These are phyloP conservation scores for Candida chauliodis DNA, from an alignment of 805 yeast genomes.

Conservation along the genomic window DNA sequence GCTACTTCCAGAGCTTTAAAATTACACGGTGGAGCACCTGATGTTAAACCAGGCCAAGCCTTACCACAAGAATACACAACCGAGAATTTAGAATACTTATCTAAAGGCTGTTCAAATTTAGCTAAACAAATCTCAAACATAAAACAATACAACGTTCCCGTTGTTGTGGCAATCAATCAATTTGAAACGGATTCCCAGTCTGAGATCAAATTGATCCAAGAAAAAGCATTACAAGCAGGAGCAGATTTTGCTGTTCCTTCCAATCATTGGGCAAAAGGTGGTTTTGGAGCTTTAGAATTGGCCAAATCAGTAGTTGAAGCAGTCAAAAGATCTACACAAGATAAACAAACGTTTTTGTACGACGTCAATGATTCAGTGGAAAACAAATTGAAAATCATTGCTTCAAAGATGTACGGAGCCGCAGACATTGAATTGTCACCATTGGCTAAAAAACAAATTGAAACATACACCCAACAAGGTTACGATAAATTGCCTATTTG, in stretches of 20 bases:
- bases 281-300: constrained; percentile 78
- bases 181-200: constrained; percentile 78
- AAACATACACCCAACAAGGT: constrained; percentile 80
- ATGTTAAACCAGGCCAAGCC: constrained; percentile 88
- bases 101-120: constrained; percentile 80
- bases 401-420: constrained; percentile 91
- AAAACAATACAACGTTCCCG: constrained; percentile 81
- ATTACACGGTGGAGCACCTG: constrained; percentile 96
- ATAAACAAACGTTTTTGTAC: constrained; percentile 56
- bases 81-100: constrained; percentile 77
- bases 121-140: constrained; percentile 89
- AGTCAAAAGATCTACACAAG: constrained; percentile 34
- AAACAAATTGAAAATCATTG: constrained; percentile 75
- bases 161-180: constrained; percentile 89
- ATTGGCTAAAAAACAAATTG: constrained; percentile 77
- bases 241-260: constrained; percentile 88
- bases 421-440: constrained; percentile 76
- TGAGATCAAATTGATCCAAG: constrained; percentile 76
- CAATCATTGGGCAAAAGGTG: constrained; percentile 96
- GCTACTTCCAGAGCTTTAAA: constrained; percentile 97
- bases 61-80: constrained; percentile 76
- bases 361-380: constrained; percentile 70
- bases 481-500: constrained; percentile 90
- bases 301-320: constrained; percentile 83
- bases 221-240: constrained; percentile 85